phyloP scores from a whole-genome alignment of 129 eudicot genomes.

The Scalesia atractyloides region DNA sequence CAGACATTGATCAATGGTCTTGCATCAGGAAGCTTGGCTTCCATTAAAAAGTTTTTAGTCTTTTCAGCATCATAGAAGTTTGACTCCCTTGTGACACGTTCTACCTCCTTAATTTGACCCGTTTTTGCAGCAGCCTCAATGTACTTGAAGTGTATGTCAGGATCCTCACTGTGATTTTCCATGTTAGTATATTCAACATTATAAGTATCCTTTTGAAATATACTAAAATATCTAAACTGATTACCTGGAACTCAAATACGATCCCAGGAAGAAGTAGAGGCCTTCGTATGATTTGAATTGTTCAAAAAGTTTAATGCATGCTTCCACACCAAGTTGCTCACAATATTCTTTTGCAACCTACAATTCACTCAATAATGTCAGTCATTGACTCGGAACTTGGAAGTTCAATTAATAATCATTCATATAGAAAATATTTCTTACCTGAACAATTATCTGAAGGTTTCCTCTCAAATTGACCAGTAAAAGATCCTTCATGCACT shows the following conservation, averaged over 20 bases:
- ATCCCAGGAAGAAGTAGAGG: slow-evolving; percentile 90
- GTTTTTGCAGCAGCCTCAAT: slow-evolving; percentile 99
- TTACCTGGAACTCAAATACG: slow-evolving; percentile 98
- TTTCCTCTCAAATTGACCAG: slow-evolving; percentile 96
- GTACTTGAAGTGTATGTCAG: slow-evolving; percentile 94
- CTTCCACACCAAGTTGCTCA: slow-evolving; percentile 92
- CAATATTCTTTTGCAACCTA: slow-evolving; percentile 98
- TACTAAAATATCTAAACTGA: background rate
- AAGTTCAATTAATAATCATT: background rate
- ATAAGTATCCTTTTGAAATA: background rate
- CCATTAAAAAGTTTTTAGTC: slow-evolving; percentile 96
- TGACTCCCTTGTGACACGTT: slow-evolving; percentile 96
- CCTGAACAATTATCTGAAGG: slow-evolving; percentile 99
- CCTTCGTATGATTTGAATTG: slow-evolving; percentile 97
- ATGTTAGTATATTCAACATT: slow-evolving; percentile 7
- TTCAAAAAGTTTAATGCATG: slow-evolving; percentile 93
- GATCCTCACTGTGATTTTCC: slow-evolving; percentile 78
- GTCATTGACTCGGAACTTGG: background rate
- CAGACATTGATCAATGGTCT: slow-evolving; percentile 96
- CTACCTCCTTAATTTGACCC: slow-evolving; percentile 98
- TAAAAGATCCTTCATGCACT: slow-evolving; percentile 99
- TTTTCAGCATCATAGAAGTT: slow-evolving; percentile 95
- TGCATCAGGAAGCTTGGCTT: slow-evolving; percentile 99
- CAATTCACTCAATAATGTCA: slow-evolving; percentile 21
- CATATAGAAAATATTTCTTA: slow-evolving; percentile 25